These are phyloP conservation scores for Trichoderma reesei DNA, from an alignment of 495 filamentous ascomycete species.

Conservation along the genomic window DNA sequence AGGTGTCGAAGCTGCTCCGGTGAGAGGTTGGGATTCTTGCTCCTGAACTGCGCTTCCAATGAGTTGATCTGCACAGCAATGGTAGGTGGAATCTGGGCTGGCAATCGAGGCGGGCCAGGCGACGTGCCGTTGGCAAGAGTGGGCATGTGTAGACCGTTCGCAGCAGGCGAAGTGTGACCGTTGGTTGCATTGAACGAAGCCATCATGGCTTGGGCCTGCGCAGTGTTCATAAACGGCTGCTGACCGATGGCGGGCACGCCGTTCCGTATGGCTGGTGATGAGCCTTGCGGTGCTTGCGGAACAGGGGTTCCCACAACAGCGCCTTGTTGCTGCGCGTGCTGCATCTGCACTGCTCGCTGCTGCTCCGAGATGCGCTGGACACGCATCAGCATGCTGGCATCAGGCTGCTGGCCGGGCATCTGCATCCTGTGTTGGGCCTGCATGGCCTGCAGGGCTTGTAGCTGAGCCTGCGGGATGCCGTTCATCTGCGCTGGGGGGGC, in stretches of 20 bases:
- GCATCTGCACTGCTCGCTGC: conserved; percentile 45
- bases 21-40: conserved; percentile 45
- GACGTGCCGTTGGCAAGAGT: conserved; percentile 26
- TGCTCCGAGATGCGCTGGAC: conserved; percentile 55
- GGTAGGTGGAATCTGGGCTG: conserved; percentile 18
- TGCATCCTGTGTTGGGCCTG: conserved; percentile 36
- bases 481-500: conserved; percentile 54
- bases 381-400: conserved; percentile 43
- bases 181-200: conserved; percentile 31
- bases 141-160: conserved; percentile 29
- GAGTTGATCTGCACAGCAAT: conserved; percentile 19
- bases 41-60: conserved; percentile 26
- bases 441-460: conserved; percentile 48
- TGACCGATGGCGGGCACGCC: conserved; percentile 37
- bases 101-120: conserved; percentile 22
- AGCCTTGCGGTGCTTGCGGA: conserved; percentile 17
- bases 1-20: conserved; percentile 51
- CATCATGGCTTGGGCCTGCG: conserved; percentile 36
- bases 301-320: conserved; percentile 17
- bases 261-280: conserved; percentile 6
- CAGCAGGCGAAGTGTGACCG: conserved; percentile 28
- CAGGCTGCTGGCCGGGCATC: conserved; percentile 32
- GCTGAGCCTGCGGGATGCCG: conserved; percentile 64
- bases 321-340: conserved; percentile 33
- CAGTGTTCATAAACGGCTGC: conserved; percentile 34